phyloP scores from a whole-genome alignment of 176 grass and related monocot species.

The Lolium perenne region DNA sequence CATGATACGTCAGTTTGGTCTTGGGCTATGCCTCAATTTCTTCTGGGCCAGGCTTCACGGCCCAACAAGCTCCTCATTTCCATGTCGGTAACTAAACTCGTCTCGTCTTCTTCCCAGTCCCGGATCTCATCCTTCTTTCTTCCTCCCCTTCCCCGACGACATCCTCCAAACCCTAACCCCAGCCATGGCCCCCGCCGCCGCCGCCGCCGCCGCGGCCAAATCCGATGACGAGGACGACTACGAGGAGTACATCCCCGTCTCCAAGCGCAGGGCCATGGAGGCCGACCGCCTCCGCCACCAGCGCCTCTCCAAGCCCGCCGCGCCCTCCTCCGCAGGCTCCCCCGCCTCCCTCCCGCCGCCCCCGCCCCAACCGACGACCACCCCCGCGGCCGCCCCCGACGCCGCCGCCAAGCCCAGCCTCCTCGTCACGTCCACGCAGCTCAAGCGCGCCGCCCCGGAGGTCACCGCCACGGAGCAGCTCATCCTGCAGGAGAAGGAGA shows the following conservation, averaged over 20 bases:
- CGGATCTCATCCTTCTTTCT: neutral
- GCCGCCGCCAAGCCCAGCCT: slow-evolving; percentile 58
- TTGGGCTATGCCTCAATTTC: neutral
- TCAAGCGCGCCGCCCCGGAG: slow-evolving; percentile 70
- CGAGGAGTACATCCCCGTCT: slow-evolving; percentile 70
- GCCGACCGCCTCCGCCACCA: slow-evolving; percentile 48
- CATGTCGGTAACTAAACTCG: neutral
- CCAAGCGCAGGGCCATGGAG: slow-evolving; percentile 70
- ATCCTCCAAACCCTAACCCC: slow-evolving; percentile 35
- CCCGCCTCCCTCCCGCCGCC: neutral
- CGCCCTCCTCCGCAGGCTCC: slow-evolving; percentile 28
- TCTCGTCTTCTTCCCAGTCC: neutral
- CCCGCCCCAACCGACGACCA: neutral
- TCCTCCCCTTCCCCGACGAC: neutral
- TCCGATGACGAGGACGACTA: slow-evolving; percentile 47
- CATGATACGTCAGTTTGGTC: neutral
- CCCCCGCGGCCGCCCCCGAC: neutral
- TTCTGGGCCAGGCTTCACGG: neutral
- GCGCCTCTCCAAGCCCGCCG: slow-evolving; percentile 42
- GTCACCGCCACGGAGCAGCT: slow-evolving; percentile 69
- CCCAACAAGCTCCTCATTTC: neutral
- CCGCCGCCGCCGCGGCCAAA: neutral
- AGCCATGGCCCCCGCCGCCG: slow-evolving; percentile 25
- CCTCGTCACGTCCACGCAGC: slow-evolving; percentile 71
- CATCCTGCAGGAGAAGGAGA: slow-evolving; percentile 53